Percentiles rank a stretch among this genome's conserved stretches.
phyloP scores from a whole-genome alignment of 2,329 filamentous ascomycete genomes.

The Colletotrichum destructivum region DNA sequence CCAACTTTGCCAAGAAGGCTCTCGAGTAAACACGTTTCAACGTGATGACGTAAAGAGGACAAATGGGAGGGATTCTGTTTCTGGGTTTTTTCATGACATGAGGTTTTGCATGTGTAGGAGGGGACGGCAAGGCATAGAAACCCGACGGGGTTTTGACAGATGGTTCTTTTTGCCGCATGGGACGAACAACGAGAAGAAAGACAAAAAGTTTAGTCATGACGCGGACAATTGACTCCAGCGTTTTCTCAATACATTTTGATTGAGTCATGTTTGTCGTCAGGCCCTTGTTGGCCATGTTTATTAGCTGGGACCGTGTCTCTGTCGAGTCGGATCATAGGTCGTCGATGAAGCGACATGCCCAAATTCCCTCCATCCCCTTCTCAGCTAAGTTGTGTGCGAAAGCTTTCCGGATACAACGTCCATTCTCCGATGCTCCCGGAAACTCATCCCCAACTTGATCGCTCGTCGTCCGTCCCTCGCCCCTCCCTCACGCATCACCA shows the following conservation, averaged over 20 bases:
- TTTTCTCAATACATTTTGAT: slow-evolving; percentile 28
- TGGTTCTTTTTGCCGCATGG: neutral
- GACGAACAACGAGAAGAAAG: neutral
- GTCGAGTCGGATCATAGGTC: neutral
- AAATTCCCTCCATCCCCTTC: neutral
- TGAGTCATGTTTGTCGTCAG: slow-evolving; percentile 5
- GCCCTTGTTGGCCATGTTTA: neutral
- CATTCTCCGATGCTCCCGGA: neutral
- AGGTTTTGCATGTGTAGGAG: neutral
- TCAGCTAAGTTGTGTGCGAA: neutral
- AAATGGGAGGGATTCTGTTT: neutral
- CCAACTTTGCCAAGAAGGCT: slow-evolving; percentile 90
- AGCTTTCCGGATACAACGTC: neutral
- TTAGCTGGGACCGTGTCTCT: neutral
- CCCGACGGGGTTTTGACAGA: neutral
- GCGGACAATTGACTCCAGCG: slow-evolving; percentile 25
- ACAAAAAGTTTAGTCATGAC: slow-evolving; percentile 27
- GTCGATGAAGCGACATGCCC: neutral
- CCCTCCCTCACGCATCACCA: slow-evolving; percentile 62
- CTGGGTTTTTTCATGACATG: slow-evolving; percentile 11
- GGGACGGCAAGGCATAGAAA: neutral
- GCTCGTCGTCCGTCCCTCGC: too few species aligned
- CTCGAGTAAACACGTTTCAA: slow-evolving; percentile 62
- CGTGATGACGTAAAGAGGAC: neutral
- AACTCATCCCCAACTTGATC: neutral